Conservation (phyloP, 148 eudicot species). For the Cornus florida region DNA sequence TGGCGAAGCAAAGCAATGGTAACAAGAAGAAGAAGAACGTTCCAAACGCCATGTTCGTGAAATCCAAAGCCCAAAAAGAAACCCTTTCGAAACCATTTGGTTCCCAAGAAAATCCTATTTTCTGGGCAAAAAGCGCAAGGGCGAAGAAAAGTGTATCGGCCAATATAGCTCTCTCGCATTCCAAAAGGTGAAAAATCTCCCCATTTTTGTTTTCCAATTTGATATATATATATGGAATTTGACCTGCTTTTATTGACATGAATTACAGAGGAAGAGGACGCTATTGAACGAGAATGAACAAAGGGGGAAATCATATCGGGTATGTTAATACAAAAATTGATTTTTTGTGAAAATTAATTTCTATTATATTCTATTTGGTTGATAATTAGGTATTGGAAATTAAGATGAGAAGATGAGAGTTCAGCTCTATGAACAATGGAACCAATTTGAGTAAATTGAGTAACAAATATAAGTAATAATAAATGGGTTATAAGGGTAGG, state of each 20-base stretch:
- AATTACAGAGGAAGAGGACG: slow-evolving; percentile 78
- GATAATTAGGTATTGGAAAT: too few species aligned
- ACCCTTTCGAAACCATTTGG: slow-evolving; percentile 90
- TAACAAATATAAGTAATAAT: too few species aligned
- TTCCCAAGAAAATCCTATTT: slow-evolving; percentile 80
- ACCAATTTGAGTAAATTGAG: too few species aligned
- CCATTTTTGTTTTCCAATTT: neutral
- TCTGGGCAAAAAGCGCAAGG: slow-evolving; percentile 93
- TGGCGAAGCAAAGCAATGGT: slow-evolving; percentile 37
- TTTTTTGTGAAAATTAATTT: too few species aligned
- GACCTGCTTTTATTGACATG: slow-evolving; percentile 10
- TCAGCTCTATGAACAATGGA: too few species aligned
- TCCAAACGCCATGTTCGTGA: slow-evolving; percentile 49
- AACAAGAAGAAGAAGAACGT: slow-evolving; percentile 49
- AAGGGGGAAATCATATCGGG: slow-evolving; percentile 85
- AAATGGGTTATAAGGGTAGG: too few species aligned
- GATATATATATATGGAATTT: neutral
- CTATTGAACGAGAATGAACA: slow-evolving; percentile 80
- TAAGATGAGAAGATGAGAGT: too few species aligned
- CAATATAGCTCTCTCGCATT: slow-evolving; percentile 73
- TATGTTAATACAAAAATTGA: slow-evolving; percentile 9
- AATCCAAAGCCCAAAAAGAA: slow-evolving; percentile 40
- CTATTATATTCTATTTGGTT: too few species aligned
- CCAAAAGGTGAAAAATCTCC: slow-evolving; percentile 41
- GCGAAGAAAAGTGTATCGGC: slow-evolving; percentile 72